phyloP scores from a whole-genome alignment of 352 stramenopile genomes.

The Thraustotheca clavata region DNA sequence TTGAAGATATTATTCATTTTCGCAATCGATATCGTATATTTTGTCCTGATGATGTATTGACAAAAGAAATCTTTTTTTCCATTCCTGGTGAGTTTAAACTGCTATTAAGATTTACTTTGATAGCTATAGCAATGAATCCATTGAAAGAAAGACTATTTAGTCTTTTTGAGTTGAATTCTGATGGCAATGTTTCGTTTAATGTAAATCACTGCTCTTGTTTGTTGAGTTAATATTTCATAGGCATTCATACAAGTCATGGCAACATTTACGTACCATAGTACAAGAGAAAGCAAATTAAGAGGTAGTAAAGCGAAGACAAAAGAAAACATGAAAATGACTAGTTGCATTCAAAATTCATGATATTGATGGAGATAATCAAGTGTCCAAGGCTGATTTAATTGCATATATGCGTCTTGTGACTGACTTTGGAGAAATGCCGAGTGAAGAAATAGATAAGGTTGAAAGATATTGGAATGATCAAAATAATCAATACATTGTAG shows the following conservation, averaged over 20 bases:
- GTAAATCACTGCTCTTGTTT: background rate
- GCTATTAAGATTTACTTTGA: background rate
- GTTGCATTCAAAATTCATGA: slow-evolving; percentile 19
- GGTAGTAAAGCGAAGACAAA: background rate
- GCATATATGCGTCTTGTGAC: slow-evolving; percentile 14
- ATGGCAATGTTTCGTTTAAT: background rate
- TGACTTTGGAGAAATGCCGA: background rate
- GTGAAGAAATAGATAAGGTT: slow-evolving; percentile 15
- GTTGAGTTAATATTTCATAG: background rate
- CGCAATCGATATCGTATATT: background rate
- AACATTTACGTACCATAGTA: slow-evolving; percentile 15
- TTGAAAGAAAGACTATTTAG: background rate
- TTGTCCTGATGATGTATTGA: slow-evolving; percentile 11
- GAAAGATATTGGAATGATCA: background rate
- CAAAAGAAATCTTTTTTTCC: slow-evolving; percentile 13
- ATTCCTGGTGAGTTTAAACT: slow-evolving; percentile 7
- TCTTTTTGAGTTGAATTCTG: slow-evolving; percentile 2
- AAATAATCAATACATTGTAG: background rate
- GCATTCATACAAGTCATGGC: slow-evolving; percentile 16
- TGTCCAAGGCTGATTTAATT: slow-evolving; percentile 14
- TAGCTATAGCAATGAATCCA: slow-evolving; percentile 16
- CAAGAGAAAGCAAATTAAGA: slow-evolving; percentile 13
- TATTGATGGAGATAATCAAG: slow-evolving; percentile 3
- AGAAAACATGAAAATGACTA: background rate
- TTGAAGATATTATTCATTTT: slow-evolving; percentile 4